Percentiles rank a stretch among this genome's conserved stretches.
Evolutionary conservation across 2,329 filamentous ascomycete genomes (phyloP).

Genomic region (Metarhizium brunneum): DNA sequence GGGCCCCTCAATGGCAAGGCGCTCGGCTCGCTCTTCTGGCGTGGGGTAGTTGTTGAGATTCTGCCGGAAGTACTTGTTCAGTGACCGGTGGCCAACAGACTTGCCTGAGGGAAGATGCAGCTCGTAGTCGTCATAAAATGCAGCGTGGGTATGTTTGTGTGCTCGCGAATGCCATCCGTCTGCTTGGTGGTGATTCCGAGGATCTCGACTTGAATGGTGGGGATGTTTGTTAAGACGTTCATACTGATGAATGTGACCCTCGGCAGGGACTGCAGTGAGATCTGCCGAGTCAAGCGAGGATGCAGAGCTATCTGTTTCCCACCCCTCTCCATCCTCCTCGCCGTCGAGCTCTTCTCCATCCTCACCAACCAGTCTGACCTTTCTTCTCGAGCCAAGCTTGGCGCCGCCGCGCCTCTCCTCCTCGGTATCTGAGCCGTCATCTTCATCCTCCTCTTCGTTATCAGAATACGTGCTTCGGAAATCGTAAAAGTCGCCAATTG

Average conservation of each 20-base stretch:
- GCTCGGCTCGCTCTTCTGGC: slow-evolving; percentile 63
- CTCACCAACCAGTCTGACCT: slow-evolving; percentile 39
- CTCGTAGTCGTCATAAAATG: slow-evolving; percentile 88
- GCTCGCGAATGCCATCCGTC: slow-evolving; percentile 79
- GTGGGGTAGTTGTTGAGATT: slow-evolving; percentile 82
- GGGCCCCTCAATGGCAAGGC: slow-evolving; percentile 48
- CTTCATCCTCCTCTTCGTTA: slow-evolving; percentile 54
- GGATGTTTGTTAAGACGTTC: slow-evolving; percentile 63
- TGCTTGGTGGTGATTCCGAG: slow-evolving; percentile 61
- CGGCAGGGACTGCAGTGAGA: slow-evolving; percentile 68
- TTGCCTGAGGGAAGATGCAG: slow-evolving; percentile 86
- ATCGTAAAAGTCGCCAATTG: slow-evolving; percentile 94
- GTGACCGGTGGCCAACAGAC: slow-evolving; percentile 79
- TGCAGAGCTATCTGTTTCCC: slow-evolving; percentile 91
- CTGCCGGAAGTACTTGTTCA: slow-evolving; percentile 84
- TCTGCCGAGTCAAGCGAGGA: slow-evolving; percentile 84
- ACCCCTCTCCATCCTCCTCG: slow-evolving; percentile 60
- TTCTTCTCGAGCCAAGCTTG: slow-evolving; percentile 57
- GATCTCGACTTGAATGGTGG: slow-evolving; percentile 65
- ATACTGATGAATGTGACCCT: slow-evolving; percentile 61
- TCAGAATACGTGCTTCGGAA: slow-evolving; percentile 95
- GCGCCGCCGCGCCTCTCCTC: slow-evolving; percentile 48
- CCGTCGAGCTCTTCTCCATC: slow-evolving; percentile 43
- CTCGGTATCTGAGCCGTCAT: slow-evolving; percentile 32
- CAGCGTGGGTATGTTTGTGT: slow-evolving; percentile 62